phyloP scores from a whole-genome alignment of 805 yeast species.

The Ogataea naganishii region DNA sequence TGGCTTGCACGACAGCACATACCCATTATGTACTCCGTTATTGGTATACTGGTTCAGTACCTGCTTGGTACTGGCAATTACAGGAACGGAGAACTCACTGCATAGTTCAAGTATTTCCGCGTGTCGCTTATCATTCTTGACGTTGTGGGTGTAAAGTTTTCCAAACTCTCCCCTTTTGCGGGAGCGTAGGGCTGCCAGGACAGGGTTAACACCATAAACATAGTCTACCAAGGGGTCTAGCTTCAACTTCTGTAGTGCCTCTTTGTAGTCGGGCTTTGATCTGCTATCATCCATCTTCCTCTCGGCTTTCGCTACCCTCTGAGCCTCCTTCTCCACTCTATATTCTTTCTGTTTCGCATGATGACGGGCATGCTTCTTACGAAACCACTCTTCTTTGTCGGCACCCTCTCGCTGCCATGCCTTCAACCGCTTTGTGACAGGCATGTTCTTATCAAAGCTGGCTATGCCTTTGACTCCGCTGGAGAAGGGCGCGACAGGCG shows the following conservation, averaged over 20 bases:
- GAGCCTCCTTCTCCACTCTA: constrained; percentile 12
- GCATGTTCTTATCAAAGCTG: constrained; percentile 41
- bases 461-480: no score
- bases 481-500: no score
- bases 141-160: constrained; percentile 39
- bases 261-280: constrained; percentile 6
- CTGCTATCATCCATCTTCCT: constrained; percentile 4
- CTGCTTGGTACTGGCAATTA: constrained; percentile 29
- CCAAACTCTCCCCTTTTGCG: constrained; percentile 45
- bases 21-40: constrained; percentile 75
- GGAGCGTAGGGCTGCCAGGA: constrained; percentile 57
- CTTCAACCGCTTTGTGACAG: constrained; percentile 29
- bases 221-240: constrained; percentile 52
- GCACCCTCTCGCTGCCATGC: constrained; percentile 63
- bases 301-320: constrained; percentile 11
- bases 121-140: constrained; percentile 18
- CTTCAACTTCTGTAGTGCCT: constrained; percentile 9
- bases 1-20: constrained; percentile 61
- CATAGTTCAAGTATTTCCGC: constrained; percentile 40
- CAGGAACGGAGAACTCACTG: constrained; percentile 29
- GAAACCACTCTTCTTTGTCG: constrained; percentile 55
- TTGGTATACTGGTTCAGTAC: constrained; percentile 52
- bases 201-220: constrained; percentile 70
- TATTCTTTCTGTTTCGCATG: constrained; percentile 40
- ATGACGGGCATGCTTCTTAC: constrained; percentile 54